phyloP scores from a whole-genome alignment of 176 grass and related monocot species.

The Coix lacrymajobi region DNA sequence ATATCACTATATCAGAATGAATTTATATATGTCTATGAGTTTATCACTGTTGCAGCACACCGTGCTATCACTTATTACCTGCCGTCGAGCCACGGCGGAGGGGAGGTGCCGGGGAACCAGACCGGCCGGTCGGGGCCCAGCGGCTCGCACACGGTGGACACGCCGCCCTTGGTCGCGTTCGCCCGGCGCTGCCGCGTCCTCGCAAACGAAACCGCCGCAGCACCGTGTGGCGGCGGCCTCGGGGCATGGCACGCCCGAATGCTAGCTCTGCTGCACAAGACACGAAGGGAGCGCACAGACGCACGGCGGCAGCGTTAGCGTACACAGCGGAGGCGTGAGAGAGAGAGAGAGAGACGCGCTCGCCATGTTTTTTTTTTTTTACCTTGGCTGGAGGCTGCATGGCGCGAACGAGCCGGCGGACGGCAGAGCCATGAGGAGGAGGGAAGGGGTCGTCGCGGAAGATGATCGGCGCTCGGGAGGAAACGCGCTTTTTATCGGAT shows the following conservation, averaged over 20 bases:
- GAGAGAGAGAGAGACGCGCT: background rate
- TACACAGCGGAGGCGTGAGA: background rate
- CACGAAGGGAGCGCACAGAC: background rate
- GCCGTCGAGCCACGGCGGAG: conserved; percentile 89
- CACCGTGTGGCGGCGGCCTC: background rate
- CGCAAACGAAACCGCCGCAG: background rate
- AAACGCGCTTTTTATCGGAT: conserved; percentile 24
- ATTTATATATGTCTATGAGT: background rate
- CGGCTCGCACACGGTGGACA: conserved; percentile 76
- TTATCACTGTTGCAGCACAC: background rate
- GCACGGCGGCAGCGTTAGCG: background rate
- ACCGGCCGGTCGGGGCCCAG: conserved; percentile 77
- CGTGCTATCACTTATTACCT: conserved; percentile 42
- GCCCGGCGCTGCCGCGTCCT: background rate
- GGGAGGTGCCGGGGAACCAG: conserved; percentile 79
- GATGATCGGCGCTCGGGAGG: background rate
- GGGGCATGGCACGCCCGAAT: background rate
- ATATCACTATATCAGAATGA: background rate
- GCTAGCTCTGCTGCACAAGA: background rate
- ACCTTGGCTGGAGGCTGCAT: conserved; percentile 47
- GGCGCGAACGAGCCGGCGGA: conserved; percentile 35
- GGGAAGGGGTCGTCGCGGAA: background rate
- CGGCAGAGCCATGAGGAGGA: conserved; percentile 38
- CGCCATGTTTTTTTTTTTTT: background rate
- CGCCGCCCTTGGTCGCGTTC: conserved; percentile 61